These are phyloP conservation scores for Colletotrichum tofieldiae DNA, from an alignment of 2,329 filamentous ascomycete species.

Conservation along the genomic window DNA sequence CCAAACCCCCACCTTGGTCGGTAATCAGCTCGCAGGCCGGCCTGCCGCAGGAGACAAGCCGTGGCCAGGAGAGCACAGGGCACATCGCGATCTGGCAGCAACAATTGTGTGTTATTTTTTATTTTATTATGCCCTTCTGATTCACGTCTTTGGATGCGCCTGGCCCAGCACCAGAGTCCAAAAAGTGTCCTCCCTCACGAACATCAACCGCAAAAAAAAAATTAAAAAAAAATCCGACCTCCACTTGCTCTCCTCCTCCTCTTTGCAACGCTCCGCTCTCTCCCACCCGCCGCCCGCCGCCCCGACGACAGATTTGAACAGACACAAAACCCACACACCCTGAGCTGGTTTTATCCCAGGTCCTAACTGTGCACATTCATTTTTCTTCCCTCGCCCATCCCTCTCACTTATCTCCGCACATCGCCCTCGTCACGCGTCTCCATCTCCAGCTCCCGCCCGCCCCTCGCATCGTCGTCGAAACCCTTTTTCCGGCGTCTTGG, in stretches of 20 bases:
- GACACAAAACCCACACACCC: slow-evolving; percentile 35
- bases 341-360: slow-evolving; percentile 40
- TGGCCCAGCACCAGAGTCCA: slow-evolving; percentile 7
- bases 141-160: slow-evolving; percentile 28
- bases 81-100: slow-evolving; percentile 37
- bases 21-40: slow-evolving; percentile 25
- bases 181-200: slow-evolving; percentile 33
- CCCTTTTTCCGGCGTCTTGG: slow-evolving; percentile 34
- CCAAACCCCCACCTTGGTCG: slow-evolving; percentile 24
- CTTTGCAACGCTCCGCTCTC: slow-evolving; percentile 30
- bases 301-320: slow-evolving; percentile 37
- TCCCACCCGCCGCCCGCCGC: slow-evolving; percentile 8
- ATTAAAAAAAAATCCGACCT: slow-evolving; percentile 33
- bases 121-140: slow-evolving; percentile 17
- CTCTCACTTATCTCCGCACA: slow-evolving; percentile 40
- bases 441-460: slow-evolving; percentile 31
- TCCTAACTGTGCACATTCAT: slow-evolving; percentile 40
- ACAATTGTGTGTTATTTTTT: slow-evolving; percentile 36
- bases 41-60: neutral
- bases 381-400: slow-evolving; percentile 34
- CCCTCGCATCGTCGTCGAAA: slow-evolving; percentile 42
- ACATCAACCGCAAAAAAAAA: slow-evolving; percentile 30
- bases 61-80: slow-evolving; percentile 42
- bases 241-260: slow-evolving; percentile 16
- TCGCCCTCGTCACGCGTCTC: slow-evolving; percentile 40